Evolutionary conservation across 2,329 filamentous ascomycete genomes (phyloP).

Genomic region (Coniella lustricola): DNA sequence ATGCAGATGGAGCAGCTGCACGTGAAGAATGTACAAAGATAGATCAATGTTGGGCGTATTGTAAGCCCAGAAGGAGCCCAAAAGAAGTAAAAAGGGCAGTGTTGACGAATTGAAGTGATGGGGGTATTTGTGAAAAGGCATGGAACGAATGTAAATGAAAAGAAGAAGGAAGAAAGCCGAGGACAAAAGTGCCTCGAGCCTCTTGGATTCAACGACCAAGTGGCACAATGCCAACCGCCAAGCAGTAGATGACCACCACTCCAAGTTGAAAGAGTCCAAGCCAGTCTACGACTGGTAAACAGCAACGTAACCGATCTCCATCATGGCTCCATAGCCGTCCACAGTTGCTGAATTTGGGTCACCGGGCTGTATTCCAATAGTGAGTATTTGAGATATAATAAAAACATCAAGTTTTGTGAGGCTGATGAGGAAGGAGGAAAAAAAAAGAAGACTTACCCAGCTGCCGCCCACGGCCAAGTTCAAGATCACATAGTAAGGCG

Average conservation of each 20-base stretch:
- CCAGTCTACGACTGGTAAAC: conserved; percentile 10
- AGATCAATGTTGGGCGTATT: neutral
- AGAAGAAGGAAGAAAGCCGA: neutral
- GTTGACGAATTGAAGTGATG: neutral
- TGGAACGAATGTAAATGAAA: neutral
- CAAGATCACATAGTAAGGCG: conserved; percentile 22
- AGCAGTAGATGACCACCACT: no score
- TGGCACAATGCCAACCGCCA: neutral
- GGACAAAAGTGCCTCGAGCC: neutral
- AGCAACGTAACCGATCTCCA: conserved; percentile 25
- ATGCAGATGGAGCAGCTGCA: no score
- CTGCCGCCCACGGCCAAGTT: conserved; percentile 25
- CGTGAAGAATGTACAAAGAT: no score
- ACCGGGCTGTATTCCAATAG: conserved; percentile 19
- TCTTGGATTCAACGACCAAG: neutral
- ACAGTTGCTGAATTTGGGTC: conserved; percentile 22
- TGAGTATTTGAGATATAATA: neutral
- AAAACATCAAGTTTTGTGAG: neutral
- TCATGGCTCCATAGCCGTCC: conserved; percentile 25
- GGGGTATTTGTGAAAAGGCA: neutral
- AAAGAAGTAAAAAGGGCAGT: neutral
- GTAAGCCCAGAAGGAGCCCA: no score
- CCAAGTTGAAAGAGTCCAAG: no score
- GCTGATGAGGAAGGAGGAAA: no score
- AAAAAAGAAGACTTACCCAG: conserved; percentile 23